A percentile compares a stretch with the other conserved stretches of the same genome.
These are phyloP conservation scores for Aspergillus nanangensis DNA, from an alignment of 495 filamentous ascomycete genomes.

Conservation along the genomic window DNA sequence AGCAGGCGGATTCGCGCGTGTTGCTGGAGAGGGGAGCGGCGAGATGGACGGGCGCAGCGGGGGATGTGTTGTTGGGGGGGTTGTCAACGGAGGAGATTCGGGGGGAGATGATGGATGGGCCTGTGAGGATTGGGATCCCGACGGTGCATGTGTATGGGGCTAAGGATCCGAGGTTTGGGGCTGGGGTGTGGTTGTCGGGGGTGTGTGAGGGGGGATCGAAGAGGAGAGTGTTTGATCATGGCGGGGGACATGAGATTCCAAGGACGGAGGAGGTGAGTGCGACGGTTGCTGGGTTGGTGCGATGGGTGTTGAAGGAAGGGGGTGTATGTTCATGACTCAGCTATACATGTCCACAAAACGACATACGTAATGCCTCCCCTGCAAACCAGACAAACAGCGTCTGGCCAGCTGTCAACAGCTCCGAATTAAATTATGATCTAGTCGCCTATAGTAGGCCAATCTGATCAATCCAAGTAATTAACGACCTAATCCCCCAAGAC, in stretches of 20 bases:
- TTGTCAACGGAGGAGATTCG: neutral
- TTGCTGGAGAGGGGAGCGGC: neutral
- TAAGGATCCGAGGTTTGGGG: conserved; percentile 9
- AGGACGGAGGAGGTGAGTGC: neutral
- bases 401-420: no score
- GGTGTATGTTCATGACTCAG: no score
- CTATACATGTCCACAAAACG: no score
- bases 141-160: conserved; percentile 11
- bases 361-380: no score
- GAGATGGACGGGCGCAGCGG: no score
- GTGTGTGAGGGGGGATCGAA: conserved; percentile 1
- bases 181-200: conserved; percentile 8
- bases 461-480: no score
- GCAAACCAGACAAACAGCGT: no score
- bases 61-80: no score
- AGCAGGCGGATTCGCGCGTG: neutral
- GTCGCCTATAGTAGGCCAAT: no score
- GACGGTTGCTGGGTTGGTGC: conserved; percentile 2
- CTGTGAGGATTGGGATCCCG: conserved; percentile 6
- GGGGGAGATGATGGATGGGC: neutral
- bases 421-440: no score
- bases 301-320: neutral
- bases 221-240: conserved; percentile 6
- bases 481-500: no score
- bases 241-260: conserved; percentile 11